phyloP scores from a whole-genome alignment of 371 early-diverging fungal species.

The Capillidium heterosporum region DNA sequence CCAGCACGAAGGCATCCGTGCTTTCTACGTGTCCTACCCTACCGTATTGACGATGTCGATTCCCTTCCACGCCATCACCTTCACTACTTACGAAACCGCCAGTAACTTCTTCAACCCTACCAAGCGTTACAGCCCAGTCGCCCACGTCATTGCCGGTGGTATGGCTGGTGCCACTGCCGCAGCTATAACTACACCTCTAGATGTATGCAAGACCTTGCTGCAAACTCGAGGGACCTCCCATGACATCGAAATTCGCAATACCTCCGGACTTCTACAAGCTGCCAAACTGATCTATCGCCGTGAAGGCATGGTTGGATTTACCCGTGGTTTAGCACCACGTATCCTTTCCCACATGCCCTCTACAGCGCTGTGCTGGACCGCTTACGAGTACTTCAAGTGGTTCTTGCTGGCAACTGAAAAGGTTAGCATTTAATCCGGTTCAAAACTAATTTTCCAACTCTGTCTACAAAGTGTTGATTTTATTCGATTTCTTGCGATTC shows the following conservation, averaged over 20 bases:
- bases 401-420: conserved; percentile 13
- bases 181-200: conserved; percentile 79
- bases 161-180: conserved; percentile 82
- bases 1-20: conserved; percentile 51
- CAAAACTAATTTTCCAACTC: no score
- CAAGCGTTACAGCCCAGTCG: conserved; percentile 60
- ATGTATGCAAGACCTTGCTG: conserved; percentile 81
- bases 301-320: conserved; percentile 61
- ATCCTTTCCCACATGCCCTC: conserved; percentile 78
- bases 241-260: conserved; percentile 46
- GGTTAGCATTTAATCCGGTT: neutral
- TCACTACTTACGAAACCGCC: conserved; percentile 72
- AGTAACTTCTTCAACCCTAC: conserved; percentile 52
- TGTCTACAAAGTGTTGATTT: no score
- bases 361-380: conserved; percentile 88
- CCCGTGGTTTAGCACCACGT: conserved; percentile 64
- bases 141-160: conserved; percentile 74
- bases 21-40: conserved; percentile 84
- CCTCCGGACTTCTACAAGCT: conserved; percentile 50
- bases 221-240: conserved; percentile 68
- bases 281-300: conserved; percentile 47
- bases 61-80: conserved; percentile 83
- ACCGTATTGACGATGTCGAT: conserved; percentile 77
- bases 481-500: no score
- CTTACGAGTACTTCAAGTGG: conserved; percentile 79